phyloP scores from a whole-genome alignment of 2,329 filamentous ascomycete species.

The Beauveria medogensis region DNA sequence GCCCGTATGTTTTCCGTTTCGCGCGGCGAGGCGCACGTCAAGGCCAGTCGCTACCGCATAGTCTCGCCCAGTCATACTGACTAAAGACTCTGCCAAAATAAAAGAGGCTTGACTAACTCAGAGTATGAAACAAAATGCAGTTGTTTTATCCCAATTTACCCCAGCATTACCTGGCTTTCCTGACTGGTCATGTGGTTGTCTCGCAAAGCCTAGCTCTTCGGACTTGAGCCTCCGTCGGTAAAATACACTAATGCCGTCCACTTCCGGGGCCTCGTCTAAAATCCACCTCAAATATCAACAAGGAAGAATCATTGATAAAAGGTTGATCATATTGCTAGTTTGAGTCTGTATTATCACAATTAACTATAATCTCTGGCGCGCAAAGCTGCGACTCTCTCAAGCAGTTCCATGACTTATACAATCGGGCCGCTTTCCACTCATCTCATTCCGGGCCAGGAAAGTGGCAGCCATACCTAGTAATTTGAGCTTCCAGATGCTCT shows the following conservation, averaged over 20 bases:
- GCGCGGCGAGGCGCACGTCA: conserved; percentile 36
- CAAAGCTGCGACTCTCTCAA: background rate
- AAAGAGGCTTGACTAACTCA: background rate
- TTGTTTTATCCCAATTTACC: background rate
- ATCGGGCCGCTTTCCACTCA: background rate
- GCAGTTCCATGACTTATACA: background rate
- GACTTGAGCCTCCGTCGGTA: background rate
- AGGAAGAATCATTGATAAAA: background rate
- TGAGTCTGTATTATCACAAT: background rate
- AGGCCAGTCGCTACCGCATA: conserved; percentile 20
- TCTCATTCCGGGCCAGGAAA: background rate
- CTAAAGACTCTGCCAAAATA: background rate
- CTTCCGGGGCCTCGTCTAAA: background rate
- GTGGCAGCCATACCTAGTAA: background rate
- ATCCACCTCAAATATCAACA: background rate
- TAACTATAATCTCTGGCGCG: background rate
- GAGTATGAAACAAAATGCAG: background rate
- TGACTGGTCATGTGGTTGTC: background rate
- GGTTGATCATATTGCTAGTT: background rate
- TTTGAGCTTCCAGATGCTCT: background rate
- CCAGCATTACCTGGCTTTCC: background rate
- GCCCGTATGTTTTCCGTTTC: conserved; percentile 29
- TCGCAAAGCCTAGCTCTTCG: background rate
- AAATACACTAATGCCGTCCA: background rate
- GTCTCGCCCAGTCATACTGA: background rate